phyloP scores from a whole-genome alignment of 768 basidiomycete species.

The Xanthoconium purpureum region DNA sequence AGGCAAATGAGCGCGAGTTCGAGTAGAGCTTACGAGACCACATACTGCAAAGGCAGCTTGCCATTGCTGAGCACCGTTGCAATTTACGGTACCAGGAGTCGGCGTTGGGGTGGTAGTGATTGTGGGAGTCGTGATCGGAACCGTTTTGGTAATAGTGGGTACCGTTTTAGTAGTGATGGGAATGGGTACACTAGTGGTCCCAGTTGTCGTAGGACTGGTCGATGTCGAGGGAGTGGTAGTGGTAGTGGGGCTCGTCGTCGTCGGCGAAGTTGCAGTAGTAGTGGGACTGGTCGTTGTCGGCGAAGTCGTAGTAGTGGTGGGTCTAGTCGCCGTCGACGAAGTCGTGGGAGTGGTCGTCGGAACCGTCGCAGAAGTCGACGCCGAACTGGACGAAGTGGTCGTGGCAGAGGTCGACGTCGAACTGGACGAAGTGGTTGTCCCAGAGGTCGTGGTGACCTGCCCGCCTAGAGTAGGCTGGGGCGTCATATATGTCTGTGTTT shows the following conservation, averaged over 20 bases:
- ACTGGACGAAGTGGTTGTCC: background rate
- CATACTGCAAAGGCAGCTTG: slow-evolving; percentile 23
- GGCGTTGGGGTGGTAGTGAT: background rate
- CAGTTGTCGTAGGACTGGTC: background rate
- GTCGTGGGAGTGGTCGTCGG: background rate
- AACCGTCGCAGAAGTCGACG: too few species aligned
- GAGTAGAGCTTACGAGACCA: background rate
- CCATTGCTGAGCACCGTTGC: slow-evolving; percentile 22
- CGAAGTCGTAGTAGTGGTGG: background rate
- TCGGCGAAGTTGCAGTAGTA: background rate
- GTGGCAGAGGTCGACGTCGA: background rate
- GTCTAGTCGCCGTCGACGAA: background rate
- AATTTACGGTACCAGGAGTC: background rate
- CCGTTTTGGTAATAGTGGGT: background rate
- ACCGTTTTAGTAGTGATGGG: background rate
- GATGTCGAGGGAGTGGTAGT: background rate
- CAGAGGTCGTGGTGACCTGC: background rate
- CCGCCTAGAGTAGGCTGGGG: slow-evolving; percentile 5
- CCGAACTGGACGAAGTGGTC: background rate
- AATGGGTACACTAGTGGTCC: background rate
- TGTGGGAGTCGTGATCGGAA: background rate
- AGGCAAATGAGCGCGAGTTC: background rate
- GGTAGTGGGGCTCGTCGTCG: background rate
- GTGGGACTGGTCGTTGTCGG: background rate
- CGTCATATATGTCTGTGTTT: slow-evolving; percentile 5